A percentile compares a stretch with the other conserved stretches of the same genome.
Evolutionary conservation across 257 asterid genomes (phyloP).

Genomic region (Nicotiana otophora): DNA sequence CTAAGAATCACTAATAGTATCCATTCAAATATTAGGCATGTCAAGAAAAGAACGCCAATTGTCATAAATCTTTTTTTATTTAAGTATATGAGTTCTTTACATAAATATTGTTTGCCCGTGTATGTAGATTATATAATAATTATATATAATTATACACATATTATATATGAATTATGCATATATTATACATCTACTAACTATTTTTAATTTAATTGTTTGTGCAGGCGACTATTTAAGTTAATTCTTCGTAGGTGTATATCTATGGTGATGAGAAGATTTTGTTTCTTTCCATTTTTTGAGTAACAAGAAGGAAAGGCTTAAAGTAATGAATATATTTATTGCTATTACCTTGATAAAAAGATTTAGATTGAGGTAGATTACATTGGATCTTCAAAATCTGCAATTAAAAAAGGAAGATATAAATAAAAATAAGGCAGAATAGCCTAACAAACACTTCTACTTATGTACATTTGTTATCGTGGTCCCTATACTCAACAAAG

Average conservation of each 20-base stretch:
- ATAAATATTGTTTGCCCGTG: too few species aligned
- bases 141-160: too few species aligned
- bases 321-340: not conserved
- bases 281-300: not conserved
- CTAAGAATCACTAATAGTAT: too few species aligned
- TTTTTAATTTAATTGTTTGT: too few species aligned
- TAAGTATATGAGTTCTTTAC: not conserved
- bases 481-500: too few species aligned
- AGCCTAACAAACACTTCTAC: too few species aligned
- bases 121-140: too few species aligned
- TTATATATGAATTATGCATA: too few species aligned
- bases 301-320: not conserved
- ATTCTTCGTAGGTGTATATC: not conserved
- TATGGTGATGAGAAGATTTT: conserved; percentile 1
- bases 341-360: not conserved
- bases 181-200: too few species aligned
- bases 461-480: too few species aligned
- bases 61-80: not conserved
- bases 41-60: not conserved
- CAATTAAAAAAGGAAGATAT: not conserved
- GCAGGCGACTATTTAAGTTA: too few species aligned
- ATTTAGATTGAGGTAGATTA: not conserved
- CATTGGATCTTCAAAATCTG: not conserved
- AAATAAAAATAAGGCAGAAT: not conserved
- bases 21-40: not conserved